These are phyloP conservation scores for Ajuga chamaepitys DNA, from an alignment of 257 asterid species.

Conservation along the genomic window DNA sequence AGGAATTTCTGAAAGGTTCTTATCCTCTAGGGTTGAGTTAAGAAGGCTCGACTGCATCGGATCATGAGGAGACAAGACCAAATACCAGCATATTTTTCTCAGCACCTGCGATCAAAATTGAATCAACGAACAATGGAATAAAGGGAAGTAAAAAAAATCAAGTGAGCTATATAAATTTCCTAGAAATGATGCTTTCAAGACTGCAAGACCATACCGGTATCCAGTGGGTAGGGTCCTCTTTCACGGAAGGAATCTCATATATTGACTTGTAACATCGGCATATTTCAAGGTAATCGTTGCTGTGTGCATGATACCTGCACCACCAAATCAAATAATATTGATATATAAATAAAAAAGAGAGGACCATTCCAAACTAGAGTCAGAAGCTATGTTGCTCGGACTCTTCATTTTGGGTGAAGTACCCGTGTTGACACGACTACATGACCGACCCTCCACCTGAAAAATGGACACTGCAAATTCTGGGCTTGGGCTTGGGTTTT, in stretches of 20 bases:
- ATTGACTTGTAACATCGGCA: constrained; percentile 94
- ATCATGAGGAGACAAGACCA: constrained; percentile 91
- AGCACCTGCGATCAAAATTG: constrained; percentile 43
- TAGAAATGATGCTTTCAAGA: background rate
- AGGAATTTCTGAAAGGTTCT: constrained; percentile 88
- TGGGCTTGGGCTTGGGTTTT: too few species aligned
- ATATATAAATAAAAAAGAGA: background rate
- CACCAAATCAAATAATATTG: background rate
- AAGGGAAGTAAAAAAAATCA: background rate
- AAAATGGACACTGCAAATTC: too few species aligned
- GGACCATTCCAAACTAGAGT: background rate
- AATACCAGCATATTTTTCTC: constrained; percentile 92
- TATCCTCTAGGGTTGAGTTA: constrained; percentile 87
- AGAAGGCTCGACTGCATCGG: constrained; percentile 98
- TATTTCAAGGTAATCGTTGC: constrained; percentile 87
- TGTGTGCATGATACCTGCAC: constrained; percentile 72
- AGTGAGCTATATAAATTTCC: background rate
- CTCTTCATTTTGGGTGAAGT: too few species aligned
- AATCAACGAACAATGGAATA: background rate
- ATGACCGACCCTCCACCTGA: too few species aligned
- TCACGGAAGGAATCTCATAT: constrained; percentile 83
- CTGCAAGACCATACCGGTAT: constrained; percentile 50
- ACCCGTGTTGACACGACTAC: too few species aligned
- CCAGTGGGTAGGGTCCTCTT: constrained; percentile 77
- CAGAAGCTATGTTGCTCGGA: too few species aligned